Evolutionary conservation across 768 basidiomycete species (phyloP), one percentile per base, ranked within the genome.

Genomic region (Suillus fuscotomentosus): DNA sequence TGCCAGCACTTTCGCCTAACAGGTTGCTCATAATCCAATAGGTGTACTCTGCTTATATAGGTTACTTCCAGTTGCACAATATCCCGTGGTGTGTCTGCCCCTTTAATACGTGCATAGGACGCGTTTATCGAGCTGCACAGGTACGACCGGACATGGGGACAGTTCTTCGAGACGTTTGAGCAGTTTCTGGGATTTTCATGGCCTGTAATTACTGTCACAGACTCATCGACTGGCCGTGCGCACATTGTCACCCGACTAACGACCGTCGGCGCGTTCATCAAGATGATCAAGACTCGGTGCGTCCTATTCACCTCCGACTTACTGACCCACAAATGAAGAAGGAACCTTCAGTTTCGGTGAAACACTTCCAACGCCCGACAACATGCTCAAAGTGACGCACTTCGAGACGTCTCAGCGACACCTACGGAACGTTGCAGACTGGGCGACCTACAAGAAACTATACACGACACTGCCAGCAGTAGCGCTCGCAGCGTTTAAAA

Each of bases 271-370:
- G 87, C 90, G 1, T 94, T 94, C 69, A 75, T 92, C 56, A 91
- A 88, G 77, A 94, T 94, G 92, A 87, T 94, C 70, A 91, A 91
- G 77, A 91, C 89, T 3, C 84, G 91, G 90, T 87, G 66, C 38
- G 39, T 50, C 62, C 51, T 22, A 36, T 39, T 60, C 24, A 61
- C 54, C 47, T 47, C 31, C 27, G 34, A 57, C 47, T 20, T 41
- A 31, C 43, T 54, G 15, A 34, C 27, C 13, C 15, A 17, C 59
- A 34, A 14, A 43, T 50, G 22, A 63, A 14, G 22, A 63, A 14
- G 22, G 42, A n/a, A 15, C 24, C 39, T 62, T 1, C 66, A 89
- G 91, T 73, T 93, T 88, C 69, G 90, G 91, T 60, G 92, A 93
- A 75, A 87, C 84, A 1, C 78, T 94, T 22, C 88, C 89, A 14